Percentiles rank a stretch among this genome's conserved stretches.
Evolutionary conservation across 306 rosid species (phyloP).

Genomic region (Biancaea sappan): DNA sequence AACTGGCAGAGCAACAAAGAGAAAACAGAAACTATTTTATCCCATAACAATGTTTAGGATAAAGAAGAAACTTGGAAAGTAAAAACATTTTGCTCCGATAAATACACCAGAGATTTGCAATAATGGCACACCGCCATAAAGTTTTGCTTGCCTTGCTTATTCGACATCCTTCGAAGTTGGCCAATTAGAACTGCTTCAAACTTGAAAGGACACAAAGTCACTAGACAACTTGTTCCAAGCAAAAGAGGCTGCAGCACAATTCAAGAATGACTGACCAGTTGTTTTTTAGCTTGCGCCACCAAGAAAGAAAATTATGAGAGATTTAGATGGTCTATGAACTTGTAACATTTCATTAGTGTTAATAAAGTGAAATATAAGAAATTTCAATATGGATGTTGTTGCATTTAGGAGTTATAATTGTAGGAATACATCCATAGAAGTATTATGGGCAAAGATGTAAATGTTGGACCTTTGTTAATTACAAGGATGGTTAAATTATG

Average conservation of each 20-base stretch:
- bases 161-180: background rate
- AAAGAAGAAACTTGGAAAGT: background rate
- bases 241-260: background rate
- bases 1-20: background rate
- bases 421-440: slow-evolving; percentile 12
- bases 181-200: background rate
- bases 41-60: background rate
- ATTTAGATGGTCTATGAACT: background rate
- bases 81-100: background rate
- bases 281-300: background rate
- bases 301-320: background rate
- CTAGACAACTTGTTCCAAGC: background rate
- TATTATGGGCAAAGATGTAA: background rate
- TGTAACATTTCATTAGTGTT: background rate
- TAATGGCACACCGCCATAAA: background rate
- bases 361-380: background rate
- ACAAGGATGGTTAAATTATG: background rate
- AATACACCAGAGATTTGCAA: background rate
- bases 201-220: background rate
- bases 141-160: background rate
- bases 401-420: slow-evolving; percentile 11
- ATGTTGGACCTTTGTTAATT: slow-evolving; percentile 4
- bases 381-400: slow-evolving; percentile 9
- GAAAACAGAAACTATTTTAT: background rate
- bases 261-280: background rate